phyloP scores from a whole-genome alignment of 2,329 filamentous ascomycete species.

The Plenodomus lindquistii region DNA sequence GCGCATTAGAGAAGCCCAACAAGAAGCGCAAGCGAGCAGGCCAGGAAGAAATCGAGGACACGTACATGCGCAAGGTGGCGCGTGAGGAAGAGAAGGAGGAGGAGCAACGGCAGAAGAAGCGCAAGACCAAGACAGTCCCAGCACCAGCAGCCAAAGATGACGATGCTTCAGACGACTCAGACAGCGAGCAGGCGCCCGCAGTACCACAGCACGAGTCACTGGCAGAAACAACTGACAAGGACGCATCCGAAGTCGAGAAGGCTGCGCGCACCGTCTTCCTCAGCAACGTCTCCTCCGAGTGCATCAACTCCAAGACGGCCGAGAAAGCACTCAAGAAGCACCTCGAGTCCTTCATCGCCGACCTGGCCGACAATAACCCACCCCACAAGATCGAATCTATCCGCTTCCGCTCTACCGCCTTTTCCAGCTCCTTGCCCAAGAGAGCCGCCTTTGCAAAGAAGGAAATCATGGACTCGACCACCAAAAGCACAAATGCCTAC shows the following conservation, averaged over 20 bases:
- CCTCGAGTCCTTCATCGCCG: slow-evolving; percentile 73
- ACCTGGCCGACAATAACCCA: slow-evolving; percentile 50
- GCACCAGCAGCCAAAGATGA: slow-evolving; percentile 27
- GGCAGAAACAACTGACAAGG: slow-evolving; percentile 43
- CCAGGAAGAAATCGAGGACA: slow-evolving; percentile 70
- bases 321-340: slow-evolving; percentile 79
- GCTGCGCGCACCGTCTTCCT: slow-evolving; percentile 89
- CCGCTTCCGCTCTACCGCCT: slow-evolving; percentile 92
- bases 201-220: slow-evolving; percentile 57
- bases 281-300: slow-evolving; percentile 82
- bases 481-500: slow-evolving; percentile 92
- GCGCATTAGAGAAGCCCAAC: slow-evolving; percentile 30
- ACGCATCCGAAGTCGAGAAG: slow-evolving; percentile 72
- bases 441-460: slow-evolving; percentile 93
- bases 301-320: slow-evolving; percentile 78
- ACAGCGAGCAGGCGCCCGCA: slow-evolving; percentile 57
- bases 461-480: slow-evolving; percentile 86
- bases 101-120: slow-evolving; percentile 43
- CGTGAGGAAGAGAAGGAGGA: slow-evolving; percentile 50
- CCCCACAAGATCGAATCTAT: slow-evolving; percentile 83
- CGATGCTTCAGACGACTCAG: slow-evolving; percentile 25
- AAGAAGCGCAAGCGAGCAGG: slow-evolving; percentile 56
- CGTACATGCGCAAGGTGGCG: slow-evolving; percentile 69
- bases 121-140: slow-evolving; percentile 34
- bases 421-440: slow-evolving; percentile 80